A percentile compares a stretch with the other conserved stretches of the same genome.
phyloP scores from a whole-genome alignment of 371 early-diverging fungal species.

The Actinomortierella wolfii region DNA sequence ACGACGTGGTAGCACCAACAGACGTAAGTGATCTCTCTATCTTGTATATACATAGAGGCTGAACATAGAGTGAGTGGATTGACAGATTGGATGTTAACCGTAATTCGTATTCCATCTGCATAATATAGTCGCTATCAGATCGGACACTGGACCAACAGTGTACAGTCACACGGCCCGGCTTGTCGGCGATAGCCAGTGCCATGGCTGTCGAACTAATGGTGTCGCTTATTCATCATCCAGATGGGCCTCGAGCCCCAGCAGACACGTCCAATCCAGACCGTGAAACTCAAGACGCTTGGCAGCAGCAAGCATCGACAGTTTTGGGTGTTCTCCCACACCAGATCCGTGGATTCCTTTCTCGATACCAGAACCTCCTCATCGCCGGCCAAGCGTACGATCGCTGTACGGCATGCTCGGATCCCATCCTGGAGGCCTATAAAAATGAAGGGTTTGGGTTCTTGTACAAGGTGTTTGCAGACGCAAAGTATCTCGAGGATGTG shows the following conservation, averaged over 20 bases:
- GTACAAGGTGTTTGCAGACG: constrained; percentile 69
- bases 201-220: constrained; percentile 90
- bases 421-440: constrained; percentile 66
- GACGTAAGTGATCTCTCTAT: constrained; percentile 74
- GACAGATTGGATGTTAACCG: too few species aligned
- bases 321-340: constrained; percentile 90
- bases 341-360: constrained; percentile 88
- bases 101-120: neutral
- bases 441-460: constrained; percentile 73
- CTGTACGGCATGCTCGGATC: constrained; percentile 91
- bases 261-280: constrained; percentile 15
- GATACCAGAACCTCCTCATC: constrained; percentile 84
- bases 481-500: constrained; percentile 79
- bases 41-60: too few species aligned
- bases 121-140: constrained; percentile 81
- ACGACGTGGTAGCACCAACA: constrained; percentile 92
- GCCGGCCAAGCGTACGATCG: constrained; percentile 85
- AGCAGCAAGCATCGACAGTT: constrained; percentile 15
- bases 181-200: constrained; percentile 87
- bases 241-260: constrained; percentile 65
- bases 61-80: too few species aligned
- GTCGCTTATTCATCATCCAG: constrained; percentile 83
- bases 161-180: constrained; percentile 95
- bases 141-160: constrained; percentile 97
- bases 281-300: neutral